Percentiles rank a stretch among this genome's conserved stretches.
Evolutionary conservation across 805 yeast genomes (phyloP).

Genomic region (Cyberlindnera japonica): DNA sequence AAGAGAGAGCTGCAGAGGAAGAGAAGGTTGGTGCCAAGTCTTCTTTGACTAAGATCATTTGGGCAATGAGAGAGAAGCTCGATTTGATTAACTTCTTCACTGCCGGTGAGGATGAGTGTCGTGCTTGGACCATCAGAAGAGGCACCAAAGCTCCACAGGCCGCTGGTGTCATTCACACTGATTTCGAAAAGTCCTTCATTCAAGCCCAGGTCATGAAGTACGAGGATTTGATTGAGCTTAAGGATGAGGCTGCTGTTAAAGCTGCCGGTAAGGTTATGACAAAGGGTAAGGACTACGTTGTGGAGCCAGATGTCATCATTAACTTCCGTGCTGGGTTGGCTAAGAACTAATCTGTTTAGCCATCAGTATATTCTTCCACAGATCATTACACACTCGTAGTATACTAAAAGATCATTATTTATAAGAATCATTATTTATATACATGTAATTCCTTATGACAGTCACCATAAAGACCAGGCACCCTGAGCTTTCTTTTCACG

Average conservation of each 20-base stretch:
- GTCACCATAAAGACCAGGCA: conserved; percentile 40
- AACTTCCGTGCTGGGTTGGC: conserved; percentile 95
- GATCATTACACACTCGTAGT: too few relatives aligned
- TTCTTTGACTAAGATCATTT: conserved; percentile 82
- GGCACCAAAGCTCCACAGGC: conserved; percentile 98
- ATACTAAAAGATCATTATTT: conserved; percentile 1
- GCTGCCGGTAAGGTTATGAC: conserved; percentile 84
- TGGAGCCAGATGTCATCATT: conserved; percentile 91
- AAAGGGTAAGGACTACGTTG: conserved; percentile 93
- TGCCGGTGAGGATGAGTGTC: conserved; percentile 92
- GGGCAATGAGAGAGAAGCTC: conserved; percentile 81
- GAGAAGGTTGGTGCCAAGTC: conserved; percentile 69
- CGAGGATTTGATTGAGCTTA: conserved; percentile 68
- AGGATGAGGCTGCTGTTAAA: conserved; percentile 79
- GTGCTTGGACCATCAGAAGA: conserved; percentile 95
- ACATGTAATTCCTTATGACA: too few relatives aligned
- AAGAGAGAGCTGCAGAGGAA: conserved; percentile 72
- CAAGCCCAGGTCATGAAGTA: conserved; percentile 90
- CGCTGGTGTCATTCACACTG: conserved; percentile 97
- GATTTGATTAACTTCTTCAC: conserved; percentile 93
- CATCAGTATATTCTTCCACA: too few relatives aligned
- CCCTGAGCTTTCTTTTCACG: conserved; percentile 53
- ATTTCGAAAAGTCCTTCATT: conserved; percentile 90
- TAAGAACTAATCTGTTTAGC: conserved; percentile 47
- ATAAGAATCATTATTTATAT: not conserved